These are phyloP conservation scores for Pythium rishiriense DNA, from an alignment of 352 stramenopile genomes.

Conservation along the genomic window DNA sequence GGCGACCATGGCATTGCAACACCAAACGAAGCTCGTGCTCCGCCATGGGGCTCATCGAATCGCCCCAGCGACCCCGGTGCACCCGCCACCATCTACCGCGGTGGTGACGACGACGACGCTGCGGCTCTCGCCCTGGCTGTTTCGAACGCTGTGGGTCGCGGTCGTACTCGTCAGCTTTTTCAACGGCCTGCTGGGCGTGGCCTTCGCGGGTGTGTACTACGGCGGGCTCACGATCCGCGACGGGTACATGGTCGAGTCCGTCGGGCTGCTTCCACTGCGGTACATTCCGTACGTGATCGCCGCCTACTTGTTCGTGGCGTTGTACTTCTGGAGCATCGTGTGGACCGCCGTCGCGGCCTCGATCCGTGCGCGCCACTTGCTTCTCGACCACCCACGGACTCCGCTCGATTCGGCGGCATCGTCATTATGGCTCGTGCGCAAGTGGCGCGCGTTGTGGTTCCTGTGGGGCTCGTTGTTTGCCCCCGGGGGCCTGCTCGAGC, in stretches of 20 bases:
- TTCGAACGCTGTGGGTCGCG: too few relatives aligned
- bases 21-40: too few relatives aligned
- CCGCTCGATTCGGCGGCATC: too few relatives aligned
- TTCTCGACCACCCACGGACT: background rate
- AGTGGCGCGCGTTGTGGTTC: background rate
- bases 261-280: conserved; percentile 12
- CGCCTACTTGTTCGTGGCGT: conserved; percentile 1
- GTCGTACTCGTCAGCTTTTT: background rate
- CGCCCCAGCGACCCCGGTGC: too few relatives aligned
- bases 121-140: too few relatives aligned
- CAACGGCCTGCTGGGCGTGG: background rate
- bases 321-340: conserved; percentile 12
- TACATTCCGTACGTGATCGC: conserved; percentile 13
- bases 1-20: too few relatives aligned
- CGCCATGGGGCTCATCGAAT: too few relatives aligned
- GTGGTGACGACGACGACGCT: too few relatives aligned
- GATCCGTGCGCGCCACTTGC: background rate
- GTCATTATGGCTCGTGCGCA: too few relatives aligned
- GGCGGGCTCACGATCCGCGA: conserved; percentile 10
- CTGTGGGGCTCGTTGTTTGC: background rate
- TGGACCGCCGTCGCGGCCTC: conserved; percentile 2
- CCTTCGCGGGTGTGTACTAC: conserved; percentile 16
- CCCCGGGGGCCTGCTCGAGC: background rate
- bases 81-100: too few relatives aligned
- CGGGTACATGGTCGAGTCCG: conserved; percentile 22